Evolutionary conservation across 2,329 filamentous ascomycete genomes (phyloP).

Genomic region (Fusarium sp.): DNA sequence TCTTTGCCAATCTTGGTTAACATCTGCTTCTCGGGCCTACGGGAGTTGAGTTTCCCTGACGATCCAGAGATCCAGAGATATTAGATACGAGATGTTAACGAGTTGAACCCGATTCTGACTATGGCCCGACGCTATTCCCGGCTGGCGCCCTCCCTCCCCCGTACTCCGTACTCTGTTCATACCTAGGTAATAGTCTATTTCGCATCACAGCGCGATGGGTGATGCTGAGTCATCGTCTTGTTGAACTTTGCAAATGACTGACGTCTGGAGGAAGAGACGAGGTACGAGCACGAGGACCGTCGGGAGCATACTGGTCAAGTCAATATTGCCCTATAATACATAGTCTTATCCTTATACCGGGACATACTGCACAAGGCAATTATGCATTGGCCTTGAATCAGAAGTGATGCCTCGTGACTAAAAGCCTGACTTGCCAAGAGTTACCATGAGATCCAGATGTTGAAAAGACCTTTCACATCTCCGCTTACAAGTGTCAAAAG

Average conservation of each 20-base stretch:
- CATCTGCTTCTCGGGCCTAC: too few relatives aligned
- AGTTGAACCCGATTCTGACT: background rate
- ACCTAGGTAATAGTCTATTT: background rate
- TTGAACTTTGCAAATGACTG: background rate
- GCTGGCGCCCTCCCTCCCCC: background rate
- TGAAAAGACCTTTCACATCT: constrained; percentile 9
- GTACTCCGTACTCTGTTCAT: too few relatives aligned
- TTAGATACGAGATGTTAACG: background rate
- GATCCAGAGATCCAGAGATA: background rate
- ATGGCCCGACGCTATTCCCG: constrained; percentile 3
- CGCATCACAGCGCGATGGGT: background rate
- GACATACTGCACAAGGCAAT: constrained; percentile 36
- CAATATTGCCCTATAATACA: constrained; percentile 15
- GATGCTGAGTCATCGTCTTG: background rate
- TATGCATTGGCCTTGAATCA: constrained; percentile 15
- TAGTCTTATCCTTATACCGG: constrained; percentile 22
- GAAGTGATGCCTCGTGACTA: constrained; percentile 37
- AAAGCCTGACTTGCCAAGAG: constrained; percentile 26
- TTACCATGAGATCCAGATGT: constrained; percentile 11
- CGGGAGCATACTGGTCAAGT: background rate
- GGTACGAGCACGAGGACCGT: constrained; percentile 32
- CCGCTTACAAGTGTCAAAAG: constrained; percentile 9
- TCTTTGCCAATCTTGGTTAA: background rate
- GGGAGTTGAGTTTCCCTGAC: background rate
- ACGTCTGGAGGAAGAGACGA: constrained; percentile 26